Conservation (phyloP, 805 yeast genomes). For the Candida ipomoeae region DNA sequence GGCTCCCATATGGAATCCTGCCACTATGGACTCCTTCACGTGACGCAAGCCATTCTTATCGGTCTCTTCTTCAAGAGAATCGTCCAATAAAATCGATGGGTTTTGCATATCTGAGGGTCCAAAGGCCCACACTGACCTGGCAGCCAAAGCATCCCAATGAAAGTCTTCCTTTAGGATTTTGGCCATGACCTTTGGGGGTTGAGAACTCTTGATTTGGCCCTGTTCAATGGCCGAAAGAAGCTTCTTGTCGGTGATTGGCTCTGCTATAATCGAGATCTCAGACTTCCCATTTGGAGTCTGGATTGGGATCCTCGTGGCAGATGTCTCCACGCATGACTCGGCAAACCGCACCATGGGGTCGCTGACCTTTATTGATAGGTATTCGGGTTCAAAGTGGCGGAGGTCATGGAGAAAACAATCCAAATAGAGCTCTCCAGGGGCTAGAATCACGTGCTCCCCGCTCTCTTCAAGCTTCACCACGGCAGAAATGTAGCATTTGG, state of each 20-base stretch:
- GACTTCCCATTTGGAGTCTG: constrained; percentile 53
- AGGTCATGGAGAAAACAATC: constrained; percentile 81
- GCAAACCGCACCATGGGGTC: constrained; percentile 77
- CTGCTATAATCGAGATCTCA: constrained; percentile 67
- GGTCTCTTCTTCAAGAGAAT: constrained; percentile 66
- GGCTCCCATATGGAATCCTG: constrained; percentile 82
- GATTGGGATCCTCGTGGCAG: constrained; percentile 62
- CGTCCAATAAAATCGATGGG: constrained; percentile 61
- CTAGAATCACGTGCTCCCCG: constrained; percentile 78
- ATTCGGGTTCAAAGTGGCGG: constrained; percentile 53
- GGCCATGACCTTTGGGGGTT: constrained; percentile 44
- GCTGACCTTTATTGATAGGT: constrained; percentile 72
- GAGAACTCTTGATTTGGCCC: constrained; percentile 37
- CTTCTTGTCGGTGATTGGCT: constrained; percentile 54
- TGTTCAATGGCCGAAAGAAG: constrained; percentile 54
- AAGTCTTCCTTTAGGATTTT: constrained; percentile 53
- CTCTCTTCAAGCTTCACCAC: constrained; percentile 77
- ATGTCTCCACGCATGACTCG: constrained; percentile 67
- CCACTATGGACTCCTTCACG: constrained; percentile 53
- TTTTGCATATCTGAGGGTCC: constrained; percentile 49
- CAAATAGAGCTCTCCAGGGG: constrained; percentile 83
- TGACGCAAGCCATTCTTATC: constrained; percentile 46
- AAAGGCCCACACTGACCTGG: constrained; percentile 78
- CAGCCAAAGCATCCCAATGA: constrained; percentile 79
- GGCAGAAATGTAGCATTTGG: constrained; percentile 61